Percentiles rank a stretch among this genome's conserved stretches.
These are phyloP conservation scores for Termitomyces sp. DNA, from an alignment of 768 basidiomycete genomes.

Conservation along the genomic window DNA sequence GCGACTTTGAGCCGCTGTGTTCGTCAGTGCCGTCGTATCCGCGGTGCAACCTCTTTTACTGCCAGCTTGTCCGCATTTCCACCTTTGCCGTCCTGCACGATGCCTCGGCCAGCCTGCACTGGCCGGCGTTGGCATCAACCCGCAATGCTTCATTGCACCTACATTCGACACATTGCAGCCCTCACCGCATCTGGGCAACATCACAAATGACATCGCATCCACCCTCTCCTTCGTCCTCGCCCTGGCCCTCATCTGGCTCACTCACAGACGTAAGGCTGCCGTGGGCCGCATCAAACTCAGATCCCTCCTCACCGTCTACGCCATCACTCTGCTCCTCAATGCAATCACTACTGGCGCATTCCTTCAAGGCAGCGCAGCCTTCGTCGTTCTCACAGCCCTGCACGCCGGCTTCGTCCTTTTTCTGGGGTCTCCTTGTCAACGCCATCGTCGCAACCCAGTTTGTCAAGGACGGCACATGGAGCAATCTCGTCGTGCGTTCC, in stretches of 20 bases:
- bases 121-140: slow-evolving; percentile 83
- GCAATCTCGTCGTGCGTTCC: slow-evolving; percentile 57
- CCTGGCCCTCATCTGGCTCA: slow-evolving; percentile 51
- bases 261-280: slow-evolving; percentile 75
- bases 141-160: slow-evolving; percentile 72
- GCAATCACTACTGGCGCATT: slow-evolving; percentile 79
- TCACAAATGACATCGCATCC: slow-evolving; percentile 84
- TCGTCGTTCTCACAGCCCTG: slow-evolving; percentile 69
- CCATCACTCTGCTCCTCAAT: slow-evolving; percentile 74
- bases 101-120: slow-evolving; percentile 38
- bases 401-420: slow-evolving; percentile 82
- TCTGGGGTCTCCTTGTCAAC: slow-evolving; percentile 78
- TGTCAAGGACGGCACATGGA: slow-evolving; percentile 85
- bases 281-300: slow-evolving; percentile 84
- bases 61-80: slow-evolving; percentile 51
- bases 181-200: slow-evolving; percentile 54
- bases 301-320: slow-evolving; percentile 60
- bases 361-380: slow-evolving; percentile 67
- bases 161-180: slow-evolving; percentile 19
- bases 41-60: slow-evolving; percentile 94
- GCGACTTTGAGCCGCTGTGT: slow-evolving; percentile 72
- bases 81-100: slow-evolving; percentile 33
- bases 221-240: slow-evolving; percentile 65
- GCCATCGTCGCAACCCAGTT: slow-evolving; percentile 79
- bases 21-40: slow-evolving; percentile 73